Evolutionary conservation across 2,329 filamentous ascomycete genomes (phyloP).

Genomic region (Aspergillus sp.): DNA sequence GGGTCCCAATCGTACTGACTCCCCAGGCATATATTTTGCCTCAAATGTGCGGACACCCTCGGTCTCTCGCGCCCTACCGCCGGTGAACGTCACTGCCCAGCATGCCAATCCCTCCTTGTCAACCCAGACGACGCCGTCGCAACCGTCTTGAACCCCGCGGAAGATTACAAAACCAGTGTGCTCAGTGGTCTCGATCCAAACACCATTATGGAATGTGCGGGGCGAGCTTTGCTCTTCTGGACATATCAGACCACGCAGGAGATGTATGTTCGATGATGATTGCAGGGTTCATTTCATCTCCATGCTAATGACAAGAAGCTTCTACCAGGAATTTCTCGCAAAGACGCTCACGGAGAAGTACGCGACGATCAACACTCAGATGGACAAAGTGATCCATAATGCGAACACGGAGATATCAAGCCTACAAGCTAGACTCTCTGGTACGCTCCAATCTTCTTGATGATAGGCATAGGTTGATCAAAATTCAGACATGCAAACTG

Average conservation of each 20-base stretch:
- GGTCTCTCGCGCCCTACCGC: conserved; percentile 60
- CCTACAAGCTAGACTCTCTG: conserved; percentile 63
- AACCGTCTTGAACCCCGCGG: conserved; percentile 71
- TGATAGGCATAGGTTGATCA: not conserved
- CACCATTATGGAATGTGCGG: conserved; percentile 82
- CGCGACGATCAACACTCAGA: conserved; percentile 59
- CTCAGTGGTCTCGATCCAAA: conserved; percentile 79
- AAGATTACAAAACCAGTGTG: conserved; percentile 87
- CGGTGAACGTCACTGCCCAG: conserved; percentile 66
- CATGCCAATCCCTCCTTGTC: conserved; percentile 66
- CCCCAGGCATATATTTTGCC: conserved; percentile 79
- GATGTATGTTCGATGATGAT: conserved; percentile 56
- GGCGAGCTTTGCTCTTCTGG: conserved; percentile 78
- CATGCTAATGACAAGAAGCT: conserved; percentile 44
- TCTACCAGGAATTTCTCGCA: conserved; percentile 74
- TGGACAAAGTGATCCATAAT: conserved; percentile 72
- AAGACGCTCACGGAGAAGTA: conserved; percentile 74
- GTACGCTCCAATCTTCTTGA: conserved; percentile 43
- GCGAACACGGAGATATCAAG: conserved; percentile 70
- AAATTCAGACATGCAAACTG: conserved; percentile 54
- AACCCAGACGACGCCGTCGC: conserved; percentile 74
- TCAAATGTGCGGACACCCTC: conserved; percentile 66
- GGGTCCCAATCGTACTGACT: conserved; percentile 9
- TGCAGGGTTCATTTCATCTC: not conserved
- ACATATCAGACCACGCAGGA: conserved; percentile 82